phyloP scores from a whole-genome alignment of 148 eudicot species.

The Vaccinium corymbosum region DNA sequence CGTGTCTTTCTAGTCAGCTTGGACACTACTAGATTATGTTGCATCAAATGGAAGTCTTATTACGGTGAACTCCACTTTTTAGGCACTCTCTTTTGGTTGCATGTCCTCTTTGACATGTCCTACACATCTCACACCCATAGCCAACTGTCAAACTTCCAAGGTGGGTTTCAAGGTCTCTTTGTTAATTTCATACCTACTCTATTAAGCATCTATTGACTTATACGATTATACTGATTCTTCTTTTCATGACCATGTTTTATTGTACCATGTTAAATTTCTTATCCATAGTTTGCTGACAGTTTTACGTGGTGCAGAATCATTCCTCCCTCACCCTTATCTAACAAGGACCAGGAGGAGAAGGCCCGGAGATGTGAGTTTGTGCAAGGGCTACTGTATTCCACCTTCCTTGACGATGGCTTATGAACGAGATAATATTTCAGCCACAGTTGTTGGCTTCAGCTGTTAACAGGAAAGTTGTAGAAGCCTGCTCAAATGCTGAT shows the following conservation, averaged over 20 bases:
- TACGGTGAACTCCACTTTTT: background rate
- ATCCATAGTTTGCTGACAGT: background rate
- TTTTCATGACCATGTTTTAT: background rate
- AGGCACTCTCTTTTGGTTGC: background rate
- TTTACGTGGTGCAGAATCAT: slow-evolving; percentile 30
- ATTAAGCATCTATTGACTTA: background rate
- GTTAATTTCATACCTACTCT: background rate
- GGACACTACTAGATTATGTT: background rate
- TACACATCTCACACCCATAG: background rate
- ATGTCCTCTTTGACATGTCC: background rate
- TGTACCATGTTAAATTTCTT: background rate
- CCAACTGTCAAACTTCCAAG: background rate
- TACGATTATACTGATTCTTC: background rate
- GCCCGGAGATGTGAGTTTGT: slow-evolving; percentile 43
- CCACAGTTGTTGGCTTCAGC: slow-evolving; percentile 1
- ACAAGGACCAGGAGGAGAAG: slow-evolving; percentile 43
- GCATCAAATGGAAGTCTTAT: background rate
- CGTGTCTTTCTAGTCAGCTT: background rate
- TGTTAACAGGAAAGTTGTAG: background rate
- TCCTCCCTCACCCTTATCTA: slow-evolving; percentile 26
- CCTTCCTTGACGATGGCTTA: slow-evolving; percentile 47
- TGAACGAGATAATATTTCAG: slow-evolving; percentile 22
- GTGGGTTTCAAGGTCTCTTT: background rate
- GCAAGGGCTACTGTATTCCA: slow-evolving; percentile 45
- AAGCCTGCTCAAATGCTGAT: slow-evolving; percentile 11